A percentile compares a stretch with the other conserved stretches of the same genome.
These are phyloP conservation scores for Phenoliferia sp. DNA, from an alignment of 1,284 basidiomycete genomes.

Conservation along the genomic window DNA sequence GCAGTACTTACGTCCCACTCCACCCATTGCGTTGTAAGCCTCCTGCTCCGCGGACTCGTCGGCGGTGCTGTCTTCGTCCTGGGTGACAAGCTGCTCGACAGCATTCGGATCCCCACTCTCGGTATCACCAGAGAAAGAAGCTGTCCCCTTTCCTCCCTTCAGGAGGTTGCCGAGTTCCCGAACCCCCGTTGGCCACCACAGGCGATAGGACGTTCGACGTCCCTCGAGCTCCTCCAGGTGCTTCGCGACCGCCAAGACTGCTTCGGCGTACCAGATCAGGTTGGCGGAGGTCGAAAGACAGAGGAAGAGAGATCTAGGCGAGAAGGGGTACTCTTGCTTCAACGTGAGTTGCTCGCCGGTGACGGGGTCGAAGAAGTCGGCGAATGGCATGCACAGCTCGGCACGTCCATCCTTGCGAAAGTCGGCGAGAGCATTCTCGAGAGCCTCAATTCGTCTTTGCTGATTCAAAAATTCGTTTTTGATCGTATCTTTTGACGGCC, in stretches of 20 bases:
- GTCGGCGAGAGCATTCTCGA: slow-evolving; percentile 47
- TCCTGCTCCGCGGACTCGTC: not conserved
- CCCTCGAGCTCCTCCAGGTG: slow-evolving; percentile 46
- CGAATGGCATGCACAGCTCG: slow-evolving; percentile 52
- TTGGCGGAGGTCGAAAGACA: slow-evolving; percentile 52
- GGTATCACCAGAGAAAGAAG: not conserved
- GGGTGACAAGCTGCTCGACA: not conserved
- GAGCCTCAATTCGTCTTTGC: slow-evolving; percentile 34
- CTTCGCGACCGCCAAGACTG: slow-evolving; percentile 49
- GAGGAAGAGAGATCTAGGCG: slow-evolving; percentile 49
- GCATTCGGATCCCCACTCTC: not conserved
- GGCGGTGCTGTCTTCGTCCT: not conserved
- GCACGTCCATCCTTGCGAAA: slow-evolving; percentile 49
- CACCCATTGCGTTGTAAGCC: not conserved
- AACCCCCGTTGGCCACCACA: slow-evolving; percentile 55
- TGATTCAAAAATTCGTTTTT: slow-evolving; percentile 38
- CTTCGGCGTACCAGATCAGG: slow-evolving; percentile 47
- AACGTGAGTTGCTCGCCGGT: slow-evolving; percentile 38
- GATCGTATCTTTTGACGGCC: slow-evolving; percentile 38
- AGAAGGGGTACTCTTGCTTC: slow-evolving; percentile 12
- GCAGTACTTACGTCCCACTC: not conserved
- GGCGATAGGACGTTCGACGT: slow-evolving; percentile 45
- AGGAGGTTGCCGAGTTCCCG: slow-evolving; percentile 45
- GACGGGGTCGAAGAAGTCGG: slow-evolving; percentile 40
- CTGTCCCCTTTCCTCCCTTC: slow-evolving; percentile 22